Evolutionary conservation across 1,284 basidiomycete genomes (phyloP).

Genomic region (Tilletia horrida): DNA sequence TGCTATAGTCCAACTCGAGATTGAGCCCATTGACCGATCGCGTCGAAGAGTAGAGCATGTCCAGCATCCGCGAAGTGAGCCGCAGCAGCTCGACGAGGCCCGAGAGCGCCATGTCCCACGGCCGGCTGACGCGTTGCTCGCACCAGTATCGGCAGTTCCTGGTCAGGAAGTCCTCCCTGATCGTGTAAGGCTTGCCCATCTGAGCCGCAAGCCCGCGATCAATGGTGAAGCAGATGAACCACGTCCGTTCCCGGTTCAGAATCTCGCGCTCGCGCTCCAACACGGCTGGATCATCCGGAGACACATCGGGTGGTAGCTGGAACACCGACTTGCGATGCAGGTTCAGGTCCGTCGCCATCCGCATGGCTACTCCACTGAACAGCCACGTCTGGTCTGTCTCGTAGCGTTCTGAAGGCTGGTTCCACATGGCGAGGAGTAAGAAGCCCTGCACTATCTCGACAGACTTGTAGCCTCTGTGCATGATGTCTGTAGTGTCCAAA

Average conservation of each 20-base stretch:
- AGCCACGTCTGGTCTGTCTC: constrained; percentile 95
- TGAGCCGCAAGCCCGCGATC: constrained; percentile 80
- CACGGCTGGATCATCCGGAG: constrained; percentile 49
- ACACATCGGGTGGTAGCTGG: constrained; percentile 57
- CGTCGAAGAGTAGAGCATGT: constrained; percentile 81
- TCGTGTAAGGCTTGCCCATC: constrained; percentile 83
- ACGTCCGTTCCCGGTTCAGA: constrained; percentile 87
- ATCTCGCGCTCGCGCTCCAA: constrained; percentile 73
- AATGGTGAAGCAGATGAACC: constrained; percentile 84
- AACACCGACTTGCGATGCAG: constrained; percentile 78
- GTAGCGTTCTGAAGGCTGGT: constrained; percentile 61
- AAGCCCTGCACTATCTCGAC: constrained; percentile 66
- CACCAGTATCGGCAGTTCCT: constrained; percentile 72
- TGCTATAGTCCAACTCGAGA: constrained; percentile 78
- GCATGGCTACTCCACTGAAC: constrained; percentile 59
- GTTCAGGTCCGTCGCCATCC: constrained; percentile 94
- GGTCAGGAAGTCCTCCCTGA: constrained; percentile 81
- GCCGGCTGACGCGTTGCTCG: constrained; percentile 41
- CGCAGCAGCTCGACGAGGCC: constrained; percentile 41
- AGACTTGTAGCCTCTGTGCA: constrained; percentile 76
- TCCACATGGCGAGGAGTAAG: constrained; percentile 55
- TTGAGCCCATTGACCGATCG: constrained; percentile 77
- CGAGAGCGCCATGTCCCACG: constrained; percentile 51
- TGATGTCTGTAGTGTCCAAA: constrained; percentile 26
- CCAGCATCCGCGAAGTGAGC: constrained; percentile 70